These are phyloP conservation scores for Trichoderma sp. DNA, from an alignment of 2,329 filamentous ascomycete genomes.

Conservation along the genomic window DNA sequence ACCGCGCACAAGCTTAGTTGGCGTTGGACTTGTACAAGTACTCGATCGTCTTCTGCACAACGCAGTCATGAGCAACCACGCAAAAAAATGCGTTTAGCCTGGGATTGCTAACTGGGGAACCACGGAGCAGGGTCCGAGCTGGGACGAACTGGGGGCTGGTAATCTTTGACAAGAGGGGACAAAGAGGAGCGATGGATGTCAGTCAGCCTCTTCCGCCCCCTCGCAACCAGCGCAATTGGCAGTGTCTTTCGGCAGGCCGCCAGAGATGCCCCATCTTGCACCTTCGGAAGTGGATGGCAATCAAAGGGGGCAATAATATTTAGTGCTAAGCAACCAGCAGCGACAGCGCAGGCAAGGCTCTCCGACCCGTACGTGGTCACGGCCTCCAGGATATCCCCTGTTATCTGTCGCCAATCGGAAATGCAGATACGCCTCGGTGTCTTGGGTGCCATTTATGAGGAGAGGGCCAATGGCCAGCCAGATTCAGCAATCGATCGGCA, in stretches of 20 bases:
- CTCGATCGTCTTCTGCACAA: background rate
- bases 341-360: background rate
- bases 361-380: background rate
- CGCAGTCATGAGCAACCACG: constrained; percentile 2
- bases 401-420: constrained; percentile 19
- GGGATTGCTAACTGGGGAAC: background rate
- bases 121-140: background rate
- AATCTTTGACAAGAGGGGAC: constrained; percentile 1
- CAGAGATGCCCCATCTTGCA: background rate
- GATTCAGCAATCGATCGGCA: constrained; percentile 16
- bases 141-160: background rate
- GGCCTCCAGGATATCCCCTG: constrained; percentile 8
- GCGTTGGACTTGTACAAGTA: constrained; percentile 10
- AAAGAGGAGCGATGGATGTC: background rate
- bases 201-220: background rate
- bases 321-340: background rate
- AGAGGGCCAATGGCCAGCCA: background rate
- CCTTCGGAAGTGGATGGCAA: constrained; percentile 17
- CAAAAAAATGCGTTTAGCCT: background rate
- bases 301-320: constrained; percentile 14
- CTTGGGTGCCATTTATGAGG: constrained; percentile 13
- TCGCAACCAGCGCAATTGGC: background rate
- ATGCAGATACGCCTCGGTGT: constrained; percentile 1
- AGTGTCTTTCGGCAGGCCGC: background rate
- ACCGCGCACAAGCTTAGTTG: background rate